phyloP scores from a whole-genome alignment of 129 eudicot species.

The Helianthus tuberosus region DNA sequence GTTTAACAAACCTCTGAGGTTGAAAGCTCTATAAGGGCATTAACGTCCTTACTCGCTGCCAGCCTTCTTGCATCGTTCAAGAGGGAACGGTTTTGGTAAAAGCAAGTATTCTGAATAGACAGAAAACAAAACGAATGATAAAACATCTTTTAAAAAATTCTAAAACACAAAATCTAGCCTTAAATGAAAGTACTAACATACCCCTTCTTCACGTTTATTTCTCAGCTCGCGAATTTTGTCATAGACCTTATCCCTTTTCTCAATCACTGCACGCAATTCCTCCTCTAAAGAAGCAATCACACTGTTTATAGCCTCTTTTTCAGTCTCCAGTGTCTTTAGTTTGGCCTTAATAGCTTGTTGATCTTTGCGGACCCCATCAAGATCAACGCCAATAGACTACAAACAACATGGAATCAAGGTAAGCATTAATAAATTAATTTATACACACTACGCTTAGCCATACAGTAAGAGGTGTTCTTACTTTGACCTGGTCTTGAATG shows the following conservation, averaged over 20 bases:
- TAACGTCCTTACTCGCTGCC: no score
- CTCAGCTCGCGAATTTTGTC: slow-evolving; percentile 56
- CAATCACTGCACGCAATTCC: slow-evolving; percentile 39
- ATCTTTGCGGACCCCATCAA: slow-evolving; percentile 89
- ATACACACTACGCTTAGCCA: not conserved
- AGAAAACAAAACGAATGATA: slow-evolving; percentile 15
- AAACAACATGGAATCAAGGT: slow-evolving; percentile 22
- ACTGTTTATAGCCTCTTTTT: slow-evolving; percentile 48
- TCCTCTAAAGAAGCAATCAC: slow-evolving; percentile 50
- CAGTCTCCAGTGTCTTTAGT: slow-evolving; percentile 56
- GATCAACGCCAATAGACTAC: slow-evolving; percentile 75
- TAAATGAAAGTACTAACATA: slow-evolving; percentile 29
- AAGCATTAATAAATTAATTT: slow-evolving; percentile 1
- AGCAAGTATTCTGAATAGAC: slow-evolving; percentile 62
- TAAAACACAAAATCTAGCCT: not conserved
- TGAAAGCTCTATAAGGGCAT: no score
- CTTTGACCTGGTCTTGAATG: slow-evolving; percentile 94
- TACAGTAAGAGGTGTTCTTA: slow-evolving; percentile 41
- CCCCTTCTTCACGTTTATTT: slow-evolving; percentile 75
- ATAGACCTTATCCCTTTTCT: slow-evolving; percentile 50
- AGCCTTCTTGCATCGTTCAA: slow-evolving; percentile 56
- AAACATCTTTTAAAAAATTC: not conserved
- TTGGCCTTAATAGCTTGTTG: slow-evolving; percentile 52
- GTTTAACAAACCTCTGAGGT: no score
- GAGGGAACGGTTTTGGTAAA: slow-evolving; percentile 54